Conservation (phyloP, 2,329 filamentous ascomycete species). For the Neopestalotiopsis rosae region DNA sequence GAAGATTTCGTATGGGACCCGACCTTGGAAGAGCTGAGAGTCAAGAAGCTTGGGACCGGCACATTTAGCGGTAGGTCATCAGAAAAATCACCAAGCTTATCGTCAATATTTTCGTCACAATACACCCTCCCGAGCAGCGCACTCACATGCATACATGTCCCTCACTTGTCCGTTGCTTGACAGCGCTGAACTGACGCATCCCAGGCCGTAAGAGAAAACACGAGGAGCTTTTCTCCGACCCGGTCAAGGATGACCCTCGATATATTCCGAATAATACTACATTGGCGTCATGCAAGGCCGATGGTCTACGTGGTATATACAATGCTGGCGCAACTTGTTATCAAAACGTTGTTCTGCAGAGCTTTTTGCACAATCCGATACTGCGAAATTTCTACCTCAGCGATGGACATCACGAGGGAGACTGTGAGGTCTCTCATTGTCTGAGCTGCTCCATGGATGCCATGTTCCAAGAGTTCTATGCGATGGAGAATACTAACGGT, state of each 20-base stretch:
- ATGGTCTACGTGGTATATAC: conserved; percentile 88
- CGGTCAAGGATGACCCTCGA: conserved; percentile 72
- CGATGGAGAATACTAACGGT: conserved; percentile 79
- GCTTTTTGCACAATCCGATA: conserved; percentile 90
- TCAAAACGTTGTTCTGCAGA: conserved; percentile 94
- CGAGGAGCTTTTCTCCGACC: conserved; percentile 71
- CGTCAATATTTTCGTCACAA: too few species aligned
- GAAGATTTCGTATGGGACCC: conserved; percentile 85
- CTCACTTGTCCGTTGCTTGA: not conserved
- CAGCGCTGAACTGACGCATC: conserved; percentile 18
- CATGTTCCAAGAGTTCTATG: conserved; percentile 75
- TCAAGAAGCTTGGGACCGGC: conserved; percentile 72
- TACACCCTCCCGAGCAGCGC: too few species aligned
- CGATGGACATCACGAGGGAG: conserved; percentile 81
- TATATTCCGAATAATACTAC: conserved; percentile 82
- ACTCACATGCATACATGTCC: not conserved
- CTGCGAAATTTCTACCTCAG: conserved; percentile 91
- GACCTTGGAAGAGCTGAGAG: conserved; percentile 75
- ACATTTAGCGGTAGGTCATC: conserved; percentile 63
- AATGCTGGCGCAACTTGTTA: conserved; percentile 99
- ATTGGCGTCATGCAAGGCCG: conserved; percentile 81
- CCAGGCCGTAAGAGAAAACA: conserved; percentile 75
- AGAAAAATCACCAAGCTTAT: conserved; percentile 16
- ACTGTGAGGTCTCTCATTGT: conserved; percentile 70
- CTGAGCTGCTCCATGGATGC: conserved; percentile 75